Conservation (phyloP, 2,329 filamentous ascomycete genomes). For the Dactylonectria macrodidyma region DNA sequence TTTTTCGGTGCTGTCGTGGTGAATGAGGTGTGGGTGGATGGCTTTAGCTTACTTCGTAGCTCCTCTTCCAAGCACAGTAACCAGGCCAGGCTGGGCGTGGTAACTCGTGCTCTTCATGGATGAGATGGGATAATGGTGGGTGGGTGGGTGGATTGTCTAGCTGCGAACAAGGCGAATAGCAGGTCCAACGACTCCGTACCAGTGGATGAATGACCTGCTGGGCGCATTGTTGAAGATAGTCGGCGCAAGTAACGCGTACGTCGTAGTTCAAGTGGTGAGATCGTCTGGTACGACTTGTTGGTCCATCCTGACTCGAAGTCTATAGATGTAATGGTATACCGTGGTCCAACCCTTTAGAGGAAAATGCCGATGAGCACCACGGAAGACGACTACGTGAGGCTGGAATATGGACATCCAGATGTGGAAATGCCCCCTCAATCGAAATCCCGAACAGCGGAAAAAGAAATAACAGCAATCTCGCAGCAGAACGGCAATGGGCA, state of each 20-base stretch:
- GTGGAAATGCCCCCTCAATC: neutral
- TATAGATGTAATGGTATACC: slow-evolving; percentile 2
- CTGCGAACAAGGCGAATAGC: slow-evolving; percentile 23
- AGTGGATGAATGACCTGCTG: slow-evolving; percentile 26
- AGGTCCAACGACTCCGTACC: slow-evolving; percentile 14
- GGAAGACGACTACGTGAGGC: too few relatives aligned
- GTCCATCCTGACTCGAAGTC: slow-evolving; percentile 11
- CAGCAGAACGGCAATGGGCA: neutral
- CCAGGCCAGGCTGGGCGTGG: slow-evolving; percentile 3
- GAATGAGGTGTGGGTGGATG: slow-evolving; percentile 10
- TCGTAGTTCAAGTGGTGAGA: slow-evolving; percentile 8
- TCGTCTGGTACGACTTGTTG: slow-evolving; percentile 11
- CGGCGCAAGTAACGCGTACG: slow-evolving; percentile 17
- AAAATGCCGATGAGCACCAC: neutral
- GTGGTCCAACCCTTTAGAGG: neutral
- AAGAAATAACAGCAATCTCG: slow-evolving; percentile 19
- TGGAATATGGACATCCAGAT: neutral
- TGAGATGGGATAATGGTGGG: slow-evolving; percentile 20
- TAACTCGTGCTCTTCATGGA: neutral
- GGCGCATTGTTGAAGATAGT: slow-evolving; percentile 23
- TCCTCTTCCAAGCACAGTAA: neutral
- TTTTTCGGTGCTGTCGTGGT: slow-evolving; percentile 28
- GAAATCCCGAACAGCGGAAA: neutral
- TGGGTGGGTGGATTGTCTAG: slow-evolving; percentile 23
- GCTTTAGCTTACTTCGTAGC: neutral